Evolutionary conservation across 2,329 filamentous ascomycete species (phyloP).

Genomic region (Thelonectria discophora): DNA sequence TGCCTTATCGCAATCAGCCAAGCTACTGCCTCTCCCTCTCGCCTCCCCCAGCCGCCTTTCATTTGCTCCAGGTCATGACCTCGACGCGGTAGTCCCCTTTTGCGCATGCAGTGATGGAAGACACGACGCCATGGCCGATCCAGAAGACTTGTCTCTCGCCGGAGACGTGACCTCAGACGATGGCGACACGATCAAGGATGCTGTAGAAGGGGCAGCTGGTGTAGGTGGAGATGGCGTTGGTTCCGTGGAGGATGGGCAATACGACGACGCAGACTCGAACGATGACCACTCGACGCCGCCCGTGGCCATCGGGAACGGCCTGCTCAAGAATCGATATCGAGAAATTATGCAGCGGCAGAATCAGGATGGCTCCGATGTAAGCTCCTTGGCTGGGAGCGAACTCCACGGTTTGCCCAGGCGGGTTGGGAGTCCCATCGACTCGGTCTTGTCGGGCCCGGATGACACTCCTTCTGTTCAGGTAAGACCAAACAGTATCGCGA

Average conservation of each 20-base stretch:
- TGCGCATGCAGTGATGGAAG: constrained; percentile 50
- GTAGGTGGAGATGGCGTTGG: constrained; percentile 31
- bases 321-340: constrained; percentile 54
- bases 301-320: constrained; percentile 35
- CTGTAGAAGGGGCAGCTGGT: constrained; percentile 29
- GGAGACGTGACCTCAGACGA: constrained; percentile 53
- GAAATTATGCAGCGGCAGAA: constrained; percentile 54
- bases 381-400: constrained; percentile 57
- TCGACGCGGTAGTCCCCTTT: constrained; percentile 37
- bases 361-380: constrained; percentile 61
- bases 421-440: constrained; percentile 73
- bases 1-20: constrained; percentile 31
- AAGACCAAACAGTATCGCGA: constrained; percentile 40
- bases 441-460: constrained; percentile 77
- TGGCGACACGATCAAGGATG: constrained; percentile 50
- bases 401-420: constrained; percentile 62
- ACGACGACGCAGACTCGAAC: constrained; percentile 27
- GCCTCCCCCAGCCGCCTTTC: constrained; percentile 4
- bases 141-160: constrained; percentile 55
- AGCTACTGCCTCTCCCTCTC: constrained; percentile 9
- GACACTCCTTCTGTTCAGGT: constrained; percentile 87
- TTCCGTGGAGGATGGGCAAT: constrained; percentile 21
- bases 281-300: constrained; percentile 34
- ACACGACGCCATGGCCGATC: constrained; percentile 58
- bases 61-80: constrained; percentile 40